Base-by-base conservation (phyloP, 352 stramenopile genomes). In the Peronosclerospora sorghi region DNA sequence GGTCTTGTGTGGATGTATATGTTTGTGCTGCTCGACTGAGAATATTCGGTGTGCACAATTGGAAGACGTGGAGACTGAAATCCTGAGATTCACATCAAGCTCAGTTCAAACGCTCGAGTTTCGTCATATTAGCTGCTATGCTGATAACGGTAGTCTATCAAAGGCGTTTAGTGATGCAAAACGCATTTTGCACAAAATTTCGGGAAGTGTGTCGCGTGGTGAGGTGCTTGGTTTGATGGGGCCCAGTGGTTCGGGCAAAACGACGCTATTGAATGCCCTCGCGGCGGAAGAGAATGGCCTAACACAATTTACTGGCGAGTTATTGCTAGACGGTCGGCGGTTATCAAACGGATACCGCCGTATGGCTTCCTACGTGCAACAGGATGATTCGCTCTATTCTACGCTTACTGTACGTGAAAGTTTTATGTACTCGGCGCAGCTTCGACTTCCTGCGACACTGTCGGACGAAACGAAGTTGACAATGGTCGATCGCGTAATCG, bases 361-460 rank as follows among this genome's bases (percentile, higher is more conserved):
- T 9, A 67, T 90, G 48, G 73, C 83, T 12, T 83, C 82, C 3
- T 95, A 93, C 51, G 83, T 95, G 34, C 68, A 90, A 51, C 85
- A 95, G 44, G 79, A 95, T 40, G 82, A 94, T 48, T 66, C 67
- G 19, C 64, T 95, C 7, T 88, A 83, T 30, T 42, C 77, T 15
- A 89, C 74, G 19, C 64, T 95, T 5, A 89, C 77, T 17, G 82
- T 93, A 10, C 72, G 72, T 14, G 85, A 95, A 51, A 88, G 72
- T 38, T 76, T 95, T 43, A 54, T 58, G 30, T 91, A 91, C 65
- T 88, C 78, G 24, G 74, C 85, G 8, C 68, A 90, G 21, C 51
- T 94, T 38, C 75, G 74, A 7, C 65, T 90, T 17, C 68, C 73
- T 8, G 37, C 64, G 13, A 59, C 39, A 2, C 49, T 82, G 9